Base-by-base conservation (phyloP, 306 rosid genomes). In the Trifolium fragiferum region DNA sequence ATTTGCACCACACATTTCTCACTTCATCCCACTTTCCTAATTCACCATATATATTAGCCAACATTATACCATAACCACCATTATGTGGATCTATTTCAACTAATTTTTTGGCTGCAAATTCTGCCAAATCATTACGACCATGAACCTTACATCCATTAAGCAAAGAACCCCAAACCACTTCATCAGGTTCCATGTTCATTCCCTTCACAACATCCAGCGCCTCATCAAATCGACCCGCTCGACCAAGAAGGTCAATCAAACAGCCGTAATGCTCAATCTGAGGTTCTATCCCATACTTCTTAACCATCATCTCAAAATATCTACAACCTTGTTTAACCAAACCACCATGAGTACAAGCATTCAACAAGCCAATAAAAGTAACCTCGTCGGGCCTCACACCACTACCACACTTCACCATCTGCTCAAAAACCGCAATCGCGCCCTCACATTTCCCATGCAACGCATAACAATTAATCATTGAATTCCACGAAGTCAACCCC, bases 131-230 rank as follows among this genome's bases (percentile, higher is more conserved):
- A 6, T 59, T 64, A 8, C 84, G 83, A n/a, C 96, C 86, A 70
- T 90, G 79, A 66, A 90, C 85, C 74, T 87, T 92, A 68, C 94
- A 90, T 63, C 90, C 91, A 64, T 90, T 92, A 25, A 90, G 80
- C 73, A 92, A 73, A 76, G 98, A 92, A 70, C 90, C 93, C 98
- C 98, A 90, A 37, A 92, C 83, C n/a, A 84, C 98, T 79, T 88
- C 98, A 73, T 90, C 92, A 2, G 96, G 89, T 79, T 88, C 87
- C 81, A 87, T 84, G 64, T 69, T 86, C 98, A 92, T 88, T 70
- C 85, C 76, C 65, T 64, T 81, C 57, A 88, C 76, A 68, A 87
- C 86, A 40, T 82, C 86, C 86, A 88, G 75, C 46, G 94, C 98
- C 76, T 87, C 93, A 18, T 88, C 86, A 55, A 92, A 90, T 72